A percentile compares a stretch with the other conserved stretches of the same genome.
These are phyloP conservation scores for Candida bentonensis DNA, from an alignment of 805 yeast species.

Conservation along the genomic window DNA sequence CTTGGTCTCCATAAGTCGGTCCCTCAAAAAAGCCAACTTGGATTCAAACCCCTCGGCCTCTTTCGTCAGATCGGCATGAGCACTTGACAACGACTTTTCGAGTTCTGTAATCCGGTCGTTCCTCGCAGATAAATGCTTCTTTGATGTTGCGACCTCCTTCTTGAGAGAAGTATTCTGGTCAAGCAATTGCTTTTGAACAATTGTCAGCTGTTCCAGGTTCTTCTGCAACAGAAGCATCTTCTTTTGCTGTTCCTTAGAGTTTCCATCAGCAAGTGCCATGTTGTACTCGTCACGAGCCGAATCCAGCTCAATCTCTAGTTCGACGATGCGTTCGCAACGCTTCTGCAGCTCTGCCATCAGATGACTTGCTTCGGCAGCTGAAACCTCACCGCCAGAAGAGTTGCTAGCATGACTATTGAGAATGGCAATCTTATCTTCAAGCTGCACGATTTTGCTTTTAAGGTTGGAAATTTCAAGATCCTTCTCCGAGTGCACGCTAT, in stretches of 20 bases:
- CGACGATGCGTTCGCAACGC: constrained; percentile 25
- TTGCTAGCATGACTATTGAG: background rate
- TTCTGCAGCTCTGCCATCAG: constrained; percentile 4
- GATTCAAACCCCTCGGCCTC: constrained; percentile 38
- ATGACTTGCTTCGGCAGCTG: background rate
- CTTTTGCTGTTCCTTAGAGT: constrained; percentile 77
- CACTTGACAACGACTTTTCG: constrained; percentile 18
- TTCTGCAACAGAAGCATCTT: constrained; percentile 83
- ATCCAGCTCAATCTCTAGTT: constrained; percentile 30
- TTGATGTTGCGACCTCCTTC: constrained; percentile 41
- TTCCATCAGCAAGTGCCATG: constrained; percentile 30
- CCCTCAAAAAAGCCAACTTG: constrained; percentile 9
- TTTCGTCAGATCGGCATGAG: constrained; percentile 20
- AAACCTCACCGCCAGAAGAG: background rate
- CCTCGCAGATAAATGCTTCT: constrained; percentile 44
- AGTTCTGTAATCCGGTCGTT: constrained; percentile 42
- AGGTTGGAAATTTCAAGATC: background rate
- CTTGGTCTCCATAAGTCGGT: constrained; percentile 6
- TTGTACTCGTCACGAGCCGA: constrained; percentile 24
- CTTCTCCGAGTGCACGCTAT: background rate
- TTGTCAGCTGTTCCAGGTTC: constrained; percentile 41
- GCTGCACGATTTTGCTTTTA: background rate
- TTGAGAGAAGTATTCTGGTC: constrained; percentile 43
- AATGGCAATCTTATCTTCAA: background rate
- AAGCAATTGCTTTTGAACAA: constrained; percentile 48